Percentiles rank a stretch among this genome's conserved stretches.
phyloP scores from a whole-genome alignment of 306 rosid genomes.

The apple (Malus domestica) region DNA sequence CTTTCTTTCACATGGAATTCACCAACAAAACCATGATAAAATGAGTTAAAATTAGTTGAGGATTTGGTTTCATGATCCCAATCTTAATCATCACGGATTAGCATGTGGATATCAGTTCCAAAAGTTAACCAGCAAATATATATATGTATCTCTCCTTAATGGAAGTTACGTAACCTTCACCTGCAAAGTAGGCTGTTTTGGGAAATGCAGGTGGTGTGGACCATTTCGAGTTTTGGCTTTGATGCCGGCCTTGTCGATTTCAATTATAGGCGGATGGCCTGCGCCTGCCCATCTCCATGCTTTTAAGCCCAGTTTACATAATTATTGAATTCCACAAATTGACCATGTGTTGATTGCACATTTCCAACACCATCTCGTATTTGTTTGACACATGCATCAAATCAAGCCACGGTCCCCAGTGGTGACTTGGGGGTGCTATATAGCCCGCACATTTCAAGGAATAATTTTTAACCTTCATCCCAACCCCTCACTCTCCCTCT shows the following conservation, averaged over 20 bases:
- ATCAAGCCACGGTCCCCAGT: not conserved
- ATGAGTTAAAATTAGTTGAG: not conserved
- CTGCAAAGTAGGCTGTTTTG: not conserved
- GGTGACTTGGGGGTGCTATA: not conserved
- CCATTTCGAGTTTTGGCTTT: not conserved
- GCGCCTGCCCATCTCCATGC: not conserved
- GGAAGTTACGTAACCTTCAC: not conserved
- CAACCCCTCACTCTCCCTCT: not conserved
- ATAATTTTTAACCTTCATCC: not conserved
- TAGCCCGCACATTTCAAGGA: not conserved
- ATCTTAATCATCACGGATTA: not conserved
- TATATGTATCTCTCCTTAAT: not conserved
- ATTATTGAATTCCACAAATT: not conserved
- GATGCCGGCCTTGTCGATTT: slow-evolving; percentile 5
- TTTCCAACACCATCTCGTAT: not conserved
- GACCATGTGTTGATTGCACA: not conserved
- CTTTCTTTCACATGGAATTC: too few species aligned
- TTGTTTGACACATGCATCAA: not conserved
- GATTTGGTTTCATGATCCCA: not conserved
- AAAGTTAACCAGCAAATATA: not conserved
- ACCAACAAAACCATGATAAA: too few species aligned
- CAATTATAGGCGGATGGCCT: not conserved
- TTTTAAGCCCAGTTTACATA: not conserved
- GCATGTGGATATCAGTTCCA: not conserved
- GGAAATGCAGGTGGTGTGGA: slow-evolving; percentile 12